These are phyloP conservation scores for Lippia alba DNA, from an alignment of 305 asterid species.

Conservation along the genomic window DNA sequence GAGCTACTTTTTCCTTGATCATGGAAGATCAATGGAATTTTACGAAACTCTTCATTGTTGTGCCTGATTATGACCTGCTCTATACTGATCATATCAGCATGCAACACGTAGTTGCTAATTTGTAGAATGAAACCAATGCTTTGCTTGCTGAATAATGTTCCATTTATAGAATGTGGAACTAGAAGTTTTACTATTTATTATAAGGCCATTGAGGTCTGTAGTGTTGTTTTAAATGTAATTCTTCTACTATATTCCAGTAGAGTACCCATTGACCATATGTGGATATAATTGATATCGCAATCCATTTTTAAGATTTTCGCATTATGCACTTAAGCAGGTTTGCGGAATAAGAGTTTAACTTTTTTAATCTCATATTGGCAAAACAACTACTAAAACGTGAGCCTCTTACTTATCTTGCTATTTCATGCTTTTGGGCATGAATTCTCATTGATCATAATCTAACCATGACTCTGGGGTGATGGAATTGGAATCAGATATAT, in stretches of 20 bases:
- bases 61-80: not conserved
- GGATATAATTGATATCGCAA: not conserved
- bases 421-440: not conserved
- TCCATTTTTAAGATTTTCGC: not conserved
- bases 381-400: not conserved
- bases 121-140: not conserved
- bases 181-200: not conserved
- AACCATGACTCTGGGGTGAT: not conserved
- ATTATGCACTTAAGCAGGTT: not conserved
- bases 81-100: not conserved
- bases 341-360: not conserved
- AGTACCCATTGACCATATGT: not conserved
- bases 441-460: not conserved
- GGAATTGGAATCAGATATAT: not conserved
- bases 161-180: slow-evolving; percentile 2
- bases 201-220: not conserved
- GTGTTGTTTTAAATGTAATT: not conserved
- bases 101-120: slow-evolving; percentile 4
- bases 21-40: slow-evolving; percentile 1
- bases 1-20: slow-evolving; percentile 18
- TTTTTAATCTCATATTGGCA: not conserved
- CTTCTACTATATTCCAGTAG: slow-evolving; percentile 3
- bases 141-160: not conserved
- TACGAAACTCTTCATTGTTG: not conserved
- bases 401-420: slow-evolving; percentile 10